Conservation (phyloP, 2,329 filamentous ascomycete species). For the Cercospora zeae-maydis region DNA sequence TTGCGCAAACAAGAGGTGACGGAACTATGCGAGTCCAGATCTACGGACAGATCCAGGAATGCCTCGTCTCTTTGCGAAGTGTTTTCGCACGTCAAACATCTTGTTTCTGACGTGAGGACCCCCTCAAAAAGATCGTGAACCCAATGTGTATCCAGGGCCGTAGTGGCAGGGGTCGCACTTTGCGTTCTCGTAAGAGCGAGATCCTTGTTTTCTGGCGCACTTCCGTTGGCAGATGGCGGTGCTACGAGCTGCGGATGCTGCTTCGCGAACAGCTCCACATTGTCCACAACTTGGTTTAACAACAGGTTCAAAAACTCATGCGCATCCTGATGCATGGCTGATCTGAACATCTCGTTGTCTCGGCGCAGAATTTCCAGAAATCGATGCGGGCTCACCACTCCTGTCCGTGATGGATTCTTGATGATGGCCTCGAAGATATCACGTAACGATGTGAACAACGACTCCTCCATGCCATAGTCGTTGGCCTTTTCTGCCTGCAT, state of each 20-base stretch:
- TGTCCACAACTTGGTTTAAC: conserved; percentile 92
- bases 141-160: conserved; percentile 58
- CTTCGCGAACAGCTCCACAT: conserved; percentile 83
- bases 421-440: conserved; percentile 94
- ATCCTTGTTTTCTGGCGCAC: conserved; percentile 19
- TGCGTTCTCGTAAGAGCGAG: conserved; percentile 16
- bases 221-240: conserved; percentile 26
- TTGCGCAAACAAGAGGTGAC: conserved; percentile 93
- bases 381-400: conserved; percentile 85
- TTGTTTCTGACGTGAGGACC: conserved; percentile 88
- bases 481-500: conserved; percentile 75
- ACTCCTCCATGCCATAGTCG: conserved; percentile 89
- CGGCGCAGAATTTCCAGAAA: conserved; percentile 91
- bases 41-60: conserved; percentile 92
- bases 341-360: conserved; percentile 96
- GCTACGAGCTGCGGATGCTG: conserved; percentile 48
- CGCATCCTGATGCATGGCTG: conserved; percentile 96
- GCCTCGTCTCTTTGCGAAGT: conserved; percentile 92
- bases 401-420: conserved; percentile 74
- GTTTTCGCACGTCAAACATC: conserved; percentile 93
- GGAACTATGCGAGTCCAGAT: conserved; percentile 90
- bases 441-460: conserved; percentile 88
- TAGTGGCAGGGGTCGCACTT: conserved; percentile 21
- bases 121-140: conserved; percentile 97
- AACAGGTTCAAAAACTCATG: conserved; percentile 95